Conservation (phyloP, 495 filamentous ascomycete genomes). For the Cryomyces minteri region DNA sequence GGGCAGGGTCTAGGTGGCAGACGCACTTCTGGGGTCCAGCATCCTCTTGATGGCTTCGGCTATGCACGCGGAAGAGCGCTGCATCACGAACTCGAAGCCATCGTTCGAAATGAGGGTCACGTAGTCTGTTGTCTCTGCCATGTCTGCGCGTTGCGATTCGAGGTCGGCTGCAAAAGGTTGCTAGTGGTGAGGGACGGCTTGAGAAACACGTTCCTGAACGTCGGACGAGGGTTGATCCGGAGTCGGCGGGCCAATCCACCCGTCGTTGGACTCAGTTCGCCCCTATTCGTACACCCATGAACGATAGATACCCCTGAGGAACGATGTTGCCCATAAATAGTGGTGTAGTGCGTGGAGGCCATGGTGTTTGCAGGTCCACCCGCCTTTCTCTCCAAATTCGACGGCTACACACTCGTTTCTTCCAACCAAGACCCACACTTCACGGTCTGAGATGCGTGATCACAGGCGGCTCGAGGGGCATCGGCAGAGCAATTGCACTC, state of each 20-base stretch:
- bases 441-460: conserved; percentile 32
- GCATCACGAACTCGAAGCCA: conserved; percentile 74
- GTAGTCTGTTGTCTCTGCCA: conserved; percentile 30
- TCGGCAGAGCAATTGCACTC: conserved; percentile 48
- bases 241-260: too few relatives aligned
- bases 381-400: too few relatives aligned
- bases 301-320: too few relatives aligned
- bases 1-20: background rate
- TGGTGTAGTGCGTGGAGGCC: too few relatives aligned
- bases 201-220: background rate
- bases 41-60: conserved; percentile 68
- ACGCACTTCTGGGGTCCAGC: conserved; percentile 61
- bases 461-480: conserved; percentile 45
- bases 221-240: conserved; percentile 11
- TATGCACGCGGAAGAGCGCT: conserved; percentile 53
- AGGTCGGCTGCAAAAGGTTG: background rate
- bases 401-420: too few relatives aligned
- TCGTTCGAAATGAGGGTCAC: conserved; percentile 78
- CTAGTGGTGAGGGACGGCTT: too few relatives aligned
- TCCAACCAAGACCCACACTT: background rate
- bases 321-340: too few relatives aligned
- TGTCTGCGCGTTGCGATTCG: too few relatives aligned
- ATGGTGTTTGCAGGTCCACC: too few relatives aligned
- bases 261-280: too few relatives aligned
- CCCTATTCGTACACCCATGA: too few relatives aligned